Base-by-base conservation (phyloP, 305 asterid species). In the Ajuga reptans region DNA sequence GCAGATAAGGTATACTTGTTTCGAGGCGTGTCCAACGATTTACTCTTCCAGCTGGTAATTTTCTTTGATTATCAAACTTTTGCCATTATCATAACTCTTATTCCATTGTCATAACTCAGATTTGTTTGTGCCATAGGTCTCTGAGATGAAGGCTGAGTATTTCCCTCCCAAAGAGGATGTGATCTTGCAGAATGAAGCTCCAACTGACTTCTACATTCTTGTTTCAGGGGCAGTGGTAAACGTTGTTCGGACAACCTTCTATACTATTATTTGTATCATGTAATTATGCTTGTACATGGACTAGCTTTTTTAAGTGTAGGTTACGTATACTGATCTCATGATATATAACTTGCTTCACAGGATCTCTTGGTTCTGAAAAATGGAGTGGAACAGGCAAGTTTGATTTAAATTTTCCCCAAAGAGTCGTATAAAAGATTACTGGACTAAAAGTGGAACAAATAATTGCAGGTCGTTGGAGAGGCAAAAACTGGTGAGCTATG, bases 91-190 rank as follows among this genome's bases (percentile, higher is more conserved):
- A 5, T 1, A 36, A 0, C 6, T 36, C 8, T 36, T 0, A 5
- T 8, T 0, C 1, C 9, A 4, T 39, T 9, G 29, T 45, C 47
- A 24, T 24, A 53, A 33, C 68, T 47, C 33, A 0, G 12, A 41
- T 24, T 64, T 68, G 10, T 17, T 75, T 60, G 34, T 60, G 15
- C 31, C 16, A 39, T 74, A 90, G 97, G 97, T 90, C 70, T 87
- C 97, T 18, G 97, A 90, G 85, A 90, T 90, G 96, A 87, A 84
- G 82, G 92, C 96, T 0, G 97, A 90, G 84, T 90, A 88, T 79
- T 90, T 84, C 67, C 95, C 97, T 73, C 96, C 97, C 42, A 87
- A 85, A 45, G 97, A 90, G 78, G 97, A 90, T 50, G 89, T 90
- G 31, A 83, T 90, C 81, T 73, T 90, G 82, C 96, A 90, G 77